phyloP scores from a whole-genome alignment of 305 asterid genomes.

The Nicotiana rustica region DNA sequence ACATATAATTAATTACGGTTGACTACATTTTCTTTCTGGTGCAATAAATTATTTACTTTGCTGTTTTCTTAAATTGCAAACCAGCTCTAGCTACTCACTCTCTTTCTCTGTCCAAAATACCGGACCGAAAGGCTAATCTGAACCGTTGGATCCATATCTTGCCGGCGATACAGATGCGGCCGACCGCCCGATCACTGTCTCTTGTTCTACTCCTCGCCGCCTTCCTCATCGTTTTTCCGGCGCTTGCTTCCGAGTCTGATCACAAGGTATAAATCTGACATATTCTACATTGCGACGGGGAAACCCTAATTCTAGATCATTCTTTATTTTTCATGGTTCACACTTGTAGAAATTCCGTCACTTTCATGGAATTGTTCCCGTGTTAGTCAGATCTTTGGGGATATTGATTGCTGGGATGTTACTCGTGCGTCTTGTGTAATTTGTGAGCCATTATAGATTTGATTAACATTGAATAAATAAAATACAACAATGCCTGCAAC shows the following conservation, averaged over 20 bases:
- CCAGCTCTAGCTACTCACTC: not conserved
- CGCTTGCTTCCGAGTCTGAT: conserved; percentile 61
- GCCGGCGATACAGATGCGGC: conserved; percentile 51
- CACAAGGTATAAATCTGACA: conserved; percentile 50
- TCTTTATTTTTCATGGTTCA: not conserved
- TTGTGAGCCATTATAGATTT: not conserved
- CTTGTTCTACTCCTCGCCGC: conserved; percentile 36
- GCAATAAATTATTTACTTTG: too few species aligned
- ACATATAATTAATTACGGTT: too few species aligned
- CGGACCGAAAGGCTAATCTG: not conserved
- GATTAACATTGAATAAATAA: not conserved
- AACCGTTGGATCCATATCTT: not conserved
- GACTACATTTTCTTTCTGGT: too few species aligned
- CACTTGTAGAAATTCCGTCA: not conserved
- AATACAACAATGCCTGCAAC: not conserved
- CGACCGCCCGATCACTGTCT: conserved; percentile 40
- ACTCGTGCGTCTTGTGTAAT: not conserved
- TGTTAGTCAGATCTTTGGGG: not conserved
- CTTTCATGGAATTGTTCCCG: not conserved
- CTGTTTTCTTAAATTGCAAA: too few species aligned
- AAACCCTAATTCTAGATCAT: conserved; percentile 43
- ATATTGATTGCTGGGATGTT: not conserved
- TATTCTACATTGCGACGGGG: not conserved
- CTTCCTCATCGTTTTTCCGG: conserved; percentile 47
- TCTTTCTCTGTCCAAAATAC: not conserved